phyloP scores from a whole-genome alignment of 1,284 basidiomycete species.

The Pyrrhoderma noxium region DNA sequence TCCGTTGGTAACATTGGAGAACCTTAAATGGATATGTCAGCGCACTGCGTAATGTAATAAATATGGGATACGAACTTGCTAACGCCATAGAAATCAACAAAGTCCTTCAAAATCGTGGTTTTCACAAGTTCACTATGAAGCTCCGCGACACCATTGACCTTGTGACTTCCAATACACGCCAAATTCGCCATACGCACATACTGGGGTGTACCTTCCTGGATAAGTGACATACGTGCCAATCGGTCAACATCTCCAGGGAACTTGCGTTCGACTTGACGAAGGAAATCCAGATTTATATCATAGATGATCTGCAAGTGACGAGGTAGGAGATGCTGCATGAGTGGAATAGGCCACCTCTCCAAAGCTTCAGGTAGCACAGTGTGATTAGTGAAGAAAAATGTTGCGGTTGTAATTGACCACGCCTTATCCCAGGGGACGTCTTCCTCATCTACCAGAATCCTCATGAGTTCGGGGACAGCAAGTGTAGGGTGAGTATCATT shows the following conservation, averaged over 20 bases:
- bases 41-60: not conserved
- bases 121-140: slow-evolving; percentile 68
- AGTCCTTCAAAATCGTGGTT: slow-evolving; percentile 85
- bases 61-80: slow-evolving; percentile 51
- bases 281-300: slow-evolving; percentile 66
- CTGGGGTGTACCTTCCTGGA: slow-evolving; percentile 83
- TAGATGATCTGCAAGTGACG: slow-evolving; percentile 87
- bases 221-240: slow-evolving; percentile 80
- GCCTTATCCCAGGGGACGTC: slow-evolving; percentile 76
- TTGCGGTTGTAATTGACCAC: slow-evolving; percentile 82
- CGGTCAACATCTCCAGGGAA: slow-evolving; percentile 81
- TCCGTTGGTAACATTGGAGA: slow-evolving; percentile 81
- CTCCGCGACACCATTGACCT: slow-evolving; percentile 95
- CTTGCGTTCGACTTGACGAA: slow-evolving; percentile 75
- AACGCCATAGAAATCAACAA: slow-evolving; percentile 76
- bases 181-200: slow-evolving; percentile 86
- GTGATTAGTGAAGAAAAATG: slow-evolving; percentile 93
- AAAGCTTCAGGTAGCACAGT: slow-evolving; percentile 58
- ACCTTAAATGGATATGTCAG: slow-evolving; percentile 37
- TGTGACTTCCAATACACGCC: slow-evolving; percentile 75
- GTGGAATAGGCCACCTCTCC: slow-evolving; percentile 79
- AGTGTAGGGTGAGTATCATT: slow-evolving; percentile 93
- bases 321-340: slow-evolving; percentile 78
- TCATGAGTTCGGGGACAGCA: slow-evolving; percentile 91
- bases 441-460: slow-evolving; percentile 84